Base-by-base conservation (phyloP, 805 yeast species). In the Ogataea wickerhamii region DNA sequence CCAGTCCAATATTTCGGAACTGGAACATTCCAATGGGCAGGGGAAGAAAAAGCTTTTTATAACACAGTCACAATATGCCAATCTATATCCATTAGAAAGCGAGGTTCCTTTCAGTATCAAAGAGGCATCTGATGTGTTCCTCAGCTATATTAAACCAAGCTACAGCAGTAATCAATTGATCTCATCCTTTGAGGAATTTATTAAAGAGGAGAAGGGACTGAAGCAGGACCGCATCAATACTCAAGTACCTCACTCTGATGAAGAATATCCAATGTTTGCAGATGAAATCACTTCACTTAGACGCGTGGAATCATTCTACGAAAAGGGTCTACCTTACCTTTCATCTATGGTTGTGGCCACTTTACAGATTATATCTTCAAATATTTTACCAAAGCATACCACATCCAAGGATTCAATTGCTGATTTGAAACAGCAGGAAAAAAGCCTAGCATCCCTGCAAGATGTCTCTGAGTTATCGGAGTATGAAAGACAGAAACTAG, bases 81-180 rank as follows among this genome's bases (percentile, higher is more conserved):
- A 62, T 36, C 46, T 62, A 22, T 57, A 58, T 37, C 65, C 67
- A 4, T 47, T 48, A 12, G 28, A 40, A 3, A 34, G 47, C 13
- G 66, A 56, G 4, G 77, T 80, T 0, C 97, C 97, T 0, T 71
- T 64, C 27, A 87, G 95, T 44, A 78, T 89, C 20, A 67, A 73
- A 32, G 96, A 91, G 56, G 96, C 96, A 0, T 71, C 86, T 18
- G 73, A 74, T 11, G 72, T 91, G 6, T 73, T 87, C 44, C 69
- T 73, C 20, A 63, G 74, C 8, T 75, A 83, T 12, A 72, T 86
- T 2, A 69, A 76, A 39, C 82, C 82, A 17, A 80, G 84, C 32
- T 73, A 85, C 38, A 73, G 80, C n/a, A 68, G 77, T 12, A 71
- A 76, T 41, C 88, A 89, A 52, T 60, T 89, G 30, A 80, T 88